Percentiles rank a stretch among this genome's conserved stretches.
Conservation (phyloP, 768 basidiomycete species). For the Chalciporus pseudorubinellus region DNA sequence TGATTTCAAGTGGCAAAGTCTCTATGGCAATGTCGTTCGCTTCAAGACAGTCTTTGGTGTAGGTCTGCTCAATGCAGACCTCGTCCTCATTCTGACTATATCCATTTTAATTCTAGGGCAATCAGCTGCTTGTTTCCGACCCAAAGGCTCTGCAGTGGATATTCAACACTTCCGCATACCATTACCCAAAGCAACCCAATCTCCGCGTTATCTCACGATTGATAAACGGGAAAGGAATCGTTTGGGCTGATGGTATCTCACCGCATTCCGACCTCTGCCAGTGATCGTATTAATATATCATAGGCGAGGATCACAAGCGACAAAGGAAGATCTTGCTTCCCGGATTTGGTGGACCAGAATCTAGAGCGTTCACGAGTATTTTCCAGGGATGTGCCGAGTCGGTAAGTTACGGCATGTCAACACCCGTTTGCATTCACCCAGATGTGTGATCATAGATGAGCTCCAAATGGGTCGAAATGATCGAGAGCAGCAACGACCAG, state of each 20-base stretch:
- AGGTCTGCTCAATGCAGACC: neutral
- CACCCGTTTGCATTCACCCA: neutral
- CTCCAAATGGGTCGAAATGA: slow-evolving; percentile 23
- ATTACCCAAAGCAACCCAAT: slow-evolving; percentile 38
- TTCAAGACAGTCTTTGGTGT: slow-evolving; percentile 29
- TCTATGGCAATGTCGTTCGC: slow-evolving; percentile 30
- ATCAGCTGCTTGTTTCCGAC: slow-evolving; percentile 46
- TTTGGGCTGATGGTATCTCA: slow-evolving; percentile 40
- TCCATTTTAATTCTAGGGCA: slow-evolving; percentile 31
- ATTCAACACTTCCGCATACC: slow-evolving; percentile 42
- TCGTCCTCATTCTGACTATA: slow-evolving; percentile 4
- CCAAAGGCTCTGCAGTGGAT: slow-evolving; percentile 43
- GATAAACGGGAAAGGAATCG: slow-evolving; percentile 34
- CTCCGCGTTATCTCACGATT: slow-evolving; percentile 15
- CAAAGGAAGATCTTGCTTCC: slow-evolving; percentile 55
- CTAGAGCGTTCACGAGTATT: slow-evolving; percentile 48
- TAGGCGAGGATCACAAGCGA: slow-evolving; percentile 47
- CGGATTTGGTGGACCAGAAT: slow-evolving; percentile 52
- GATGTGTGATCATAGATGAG: slow-evolving; percentile 16
- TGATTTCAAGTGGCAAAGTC: slow-evolving; percentile 31
- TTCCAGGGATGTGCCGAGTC: slow-evolving; percentile 39
- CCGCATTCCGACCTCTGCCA: slow-evolving; percentile 8
- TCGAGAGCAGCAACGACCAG: slow-evolving; percentile 4
- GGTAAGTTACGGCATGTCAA: slow-evolving; percentile 8
- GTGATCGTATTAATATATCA: neutral